Conservation (phyloP, 2,329 filamentous ascomycete genomes). For the Cladosporium cucumerinum region DNA sequence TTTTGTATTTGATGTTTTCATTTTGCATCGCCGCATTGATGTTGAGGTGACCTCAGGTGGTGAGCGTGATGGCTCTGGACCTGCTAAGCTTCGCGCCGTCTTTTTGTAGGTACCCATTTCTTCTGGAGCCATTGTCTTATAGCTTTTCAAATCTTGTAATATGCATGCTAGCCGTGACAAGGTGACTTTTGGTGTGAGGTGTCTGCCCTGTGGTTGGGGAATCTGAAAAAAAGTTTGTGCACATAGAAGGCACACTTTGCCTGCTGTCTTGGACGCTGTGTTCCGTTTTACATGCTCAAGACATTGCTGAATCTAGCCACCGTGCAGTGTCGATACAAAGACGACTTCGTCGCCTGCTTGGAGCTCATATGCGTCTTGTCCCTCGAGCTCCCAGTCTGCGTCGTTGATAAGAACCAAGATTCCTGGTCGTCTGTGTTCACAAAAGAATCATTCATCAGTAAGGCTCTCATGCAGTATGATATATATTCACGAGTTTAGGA, state of each 20-base stretch:
- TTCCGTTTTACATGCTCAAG: background rate
- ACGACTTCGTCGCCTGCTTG: constrained; percentile 81
- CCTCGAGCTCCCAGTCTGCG: constrained; percentile 96
- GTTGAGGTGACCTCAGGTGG: background rate
- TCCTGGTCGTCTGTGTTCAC: constrained; percentile 71
- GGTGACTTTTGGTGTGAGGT: background rate
- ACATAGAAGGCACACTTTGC: background rate
- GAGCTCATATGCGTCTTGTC: constrained; percentile 84
- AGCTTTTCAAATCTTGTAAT: background rate
- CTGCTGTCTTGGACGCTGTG: background rate
- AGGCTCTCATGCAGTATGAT: background rate
- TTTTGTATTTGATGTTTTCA: background rate
- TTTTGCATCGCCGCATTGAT: background rate
- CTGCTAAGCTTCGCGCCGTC: background rate
- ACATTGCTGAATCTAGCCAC: constrained; percentile 58
- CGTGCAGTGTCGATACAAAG: constrained; percentile 95
- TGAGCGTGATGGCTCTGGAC: background rate
- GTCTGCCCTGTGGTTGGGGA: background rate
- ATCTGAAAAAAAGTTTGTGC: background rate
- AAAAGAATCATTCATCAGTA: background rate
- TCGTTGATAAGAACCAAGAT: constrained; percentile 97
- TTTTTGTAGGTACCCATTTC: background rate
- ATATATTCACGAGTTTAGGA: background rate
- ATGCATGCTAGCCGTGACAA: background rate
- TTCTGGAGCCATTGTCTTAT: background rate